phyloP scores from a whole-genome alignment of 2,329 filamentous ascomycete species.

The Emergomyces orientalis region DNA sequence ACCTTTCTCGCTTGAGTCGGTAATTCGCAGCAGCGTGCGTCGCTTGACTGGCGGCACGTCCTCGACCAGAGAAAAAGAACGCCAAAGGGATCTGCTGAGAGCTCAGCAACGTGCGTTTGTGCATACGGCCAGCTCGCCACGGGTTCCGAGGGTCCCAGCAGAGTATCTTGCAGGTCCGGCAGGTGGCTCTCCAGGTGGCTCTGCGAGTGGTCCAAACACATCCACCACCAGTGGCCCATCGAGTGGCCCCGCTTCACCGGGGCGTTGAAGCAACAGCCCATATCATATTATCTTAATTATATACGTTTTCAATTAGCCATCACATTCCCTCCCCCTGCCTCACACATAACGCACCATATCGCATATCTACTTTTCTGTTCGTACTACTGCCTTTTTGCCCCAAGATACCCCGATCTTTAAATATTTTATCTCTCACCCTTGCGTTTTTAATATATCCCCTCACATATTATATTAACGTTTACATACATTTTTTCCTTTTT shows the following conservation, averaged over 20 bases:
- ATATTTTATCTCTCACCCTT: neutral
- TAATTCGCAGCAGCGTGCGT: conserved; percentile 40
- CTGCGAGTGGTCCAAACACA: neutral
- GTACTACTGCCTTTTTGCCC: neutral
- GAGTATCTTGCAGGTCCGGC: conserved; percentile 34
- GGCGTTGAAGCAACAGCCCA: neutral
- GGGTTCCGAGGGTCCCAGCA: conserved; percentile 40
- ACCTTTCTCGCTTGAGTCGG: conserved; percentile 37
- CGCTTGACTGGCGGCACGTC: conserved; percentile 38
- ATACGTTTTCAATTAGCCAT: neutral
- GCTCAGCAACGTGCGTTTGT: conserved; percentile 35
- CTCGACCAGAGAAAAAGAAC: conserved; percentile 35
- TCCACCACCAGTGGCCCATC: neutral
- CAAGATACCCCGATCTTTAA: neutral
- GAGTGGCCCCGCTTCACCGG: conserved; percentile 9
- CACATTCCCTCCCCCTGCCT: neutral
- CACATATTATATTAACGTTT: neutral
- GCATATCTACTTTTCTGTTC: neutral
- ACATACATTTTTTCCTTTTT: neutral
- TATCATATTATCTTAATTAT: neutral
- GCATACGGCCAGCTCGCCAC: conserved; percentile 28
- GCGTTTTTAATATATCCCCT: neutral
- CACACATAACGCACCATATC: neutral
- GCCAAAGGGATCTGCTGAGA: conserved; percentile 36
- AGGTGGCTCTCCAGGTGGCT: conserved; percentile 1